Conservation (phyloP, 1,139 yeast species). For the Yamadazyma conglobata region DNA sequence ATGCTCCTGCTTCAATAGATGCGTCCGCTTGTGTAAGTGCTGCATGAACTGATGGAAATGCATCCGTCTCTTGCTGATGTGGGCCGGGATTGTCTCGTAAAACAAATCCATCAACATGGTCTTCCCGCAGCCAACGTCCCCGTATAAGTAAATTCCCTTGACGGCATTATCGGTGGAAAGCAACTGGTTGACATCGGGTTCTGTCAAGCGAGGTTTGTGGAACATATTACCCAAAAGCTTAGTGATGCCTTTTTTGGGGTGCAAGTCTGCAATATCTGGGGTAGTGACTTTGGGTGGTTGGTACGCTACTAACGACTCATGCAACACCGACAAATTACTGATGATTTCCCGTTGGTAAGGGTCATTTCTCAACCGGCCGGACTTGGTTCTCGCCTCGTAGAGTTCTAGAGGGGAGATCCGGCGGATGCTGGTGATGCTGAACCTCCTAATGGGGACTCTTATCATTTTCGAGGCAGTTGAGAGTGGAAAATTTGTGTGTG, state of each 20-base stretch:
- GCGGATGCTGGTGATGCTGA: conserved; percentile 1
- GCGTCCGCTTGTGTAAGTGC: conserved; percentile 81
- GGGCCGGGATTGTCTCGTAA: conserved; percentile 74
- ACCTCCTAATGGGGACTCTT: conserved; percentile 2
- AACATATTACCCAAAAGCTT: conserved; percentile 19
- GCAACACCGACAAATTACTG: conserved; percentile 49
- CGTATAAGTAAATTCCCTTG: conserved; percentile 88
- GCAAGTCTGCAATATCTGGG: conserved; percentile 47
- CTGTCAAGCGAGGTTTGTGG: conserved; percentile 8
- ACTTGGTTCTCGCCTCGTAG: conserved; percentile 53
- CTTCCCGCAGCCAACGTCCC: conserved; percentile 98
- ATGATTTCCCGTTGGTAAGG: conserved; percentile 66
- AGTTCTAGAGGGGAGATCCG: conserved; percentile 50
- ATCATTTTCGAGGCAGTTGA: no score
- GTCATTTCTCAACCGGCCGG: conserved; percentile 58
- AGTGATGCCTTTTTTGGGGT: conserved; percentile 45
- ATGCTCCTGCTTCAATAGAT: conserved; percentile 62
- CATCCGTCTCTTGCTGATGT: conserved; percentile 70
- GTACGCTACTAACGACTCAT: conserved; percentile 44
- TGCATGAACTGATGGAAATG: conserved; percentile 99
- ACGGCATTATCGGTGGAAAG: conserved; percentile 28
- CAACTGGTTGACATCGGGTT: conserved; percentile 13
- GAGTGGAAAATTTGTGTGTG: no score
- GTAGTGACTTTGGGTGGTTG: conserved; percentile 51
- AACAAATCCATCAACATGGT: conserved; percentile 98